These are phyloP conservation scores for Xylogone sp. DNA, from an alignment of 2,329 filamentous ascomycete genomes.

Conservation along the genomic window DNA sequence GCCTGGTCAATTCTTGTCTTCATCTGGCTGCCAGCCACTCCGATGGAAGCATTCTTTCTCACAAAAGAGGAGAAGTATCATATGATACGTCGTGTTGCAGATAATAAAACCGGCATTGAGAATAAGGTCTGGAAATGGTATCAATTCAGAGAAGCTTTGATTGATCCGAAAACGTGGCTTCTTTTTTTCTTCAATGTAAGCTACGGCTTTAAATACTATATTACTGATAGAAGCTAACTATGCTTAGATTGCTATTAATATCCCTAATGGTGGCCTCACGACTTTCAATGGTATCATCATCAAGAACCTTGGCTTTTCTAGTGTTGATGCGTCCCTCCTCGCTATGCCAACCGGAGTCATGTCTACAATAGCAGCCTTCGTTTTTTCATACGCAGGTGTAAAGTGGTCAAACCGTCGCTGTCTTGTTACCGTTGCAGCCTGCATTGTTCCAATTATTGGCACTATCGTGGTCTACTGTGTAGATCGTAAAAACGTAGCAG, in stretches of 20 bases:
- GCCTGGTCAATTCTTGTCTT: constrained; percentile 32
- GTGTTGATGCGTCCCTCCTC: constrained; percentile 29
- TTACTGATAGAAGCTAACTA: constrained; percentile 19
- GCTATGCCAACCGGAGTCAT: constrained; percentile 60
- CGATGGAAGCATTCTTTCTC: constrained; percentile 38
- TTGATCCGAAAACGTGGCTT: constrained; percentile 32
- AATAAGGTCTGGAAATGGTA: constrained; percentile 42
- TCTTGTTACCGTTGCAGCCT: constrained; percentile 27
- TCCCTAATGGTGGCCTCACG: constrained; percentile 32
- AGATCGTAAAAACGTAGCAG: constrained; percentile 29
- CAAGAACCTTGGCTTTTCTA: constrained; percentile 29
- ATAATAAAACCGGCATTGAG: constrained; percentile 51
- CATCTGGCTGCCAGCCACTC: constrained; percentile 43
- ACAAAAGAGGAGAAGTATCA: constrained; percentile 35
- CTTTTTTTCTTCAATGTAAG: constrained; percentile 1
- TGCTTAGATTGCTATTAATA: constrained; percentile 24
- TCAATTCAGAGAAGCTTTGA: constrained; percentile 44
- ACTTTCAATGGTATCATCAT: constrained; percentile 37
- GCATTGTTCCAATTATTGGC: constrained; percentile 27
- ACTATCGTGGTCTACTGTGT: constrained; percentile 27
- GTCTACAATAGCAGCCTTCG: constrained; percentile 28
- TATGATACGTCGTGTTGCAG: constrained; percentile 45
- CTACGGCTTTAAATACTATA: constrained; percentile 15
- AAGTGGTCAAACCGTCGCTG: constrained; percentile 27
- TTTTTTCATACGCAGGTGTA: constrained; percentile 26